Conservation (phyloP, 306 rosid genomes). For the Phaseolus lunatus region DNA sequence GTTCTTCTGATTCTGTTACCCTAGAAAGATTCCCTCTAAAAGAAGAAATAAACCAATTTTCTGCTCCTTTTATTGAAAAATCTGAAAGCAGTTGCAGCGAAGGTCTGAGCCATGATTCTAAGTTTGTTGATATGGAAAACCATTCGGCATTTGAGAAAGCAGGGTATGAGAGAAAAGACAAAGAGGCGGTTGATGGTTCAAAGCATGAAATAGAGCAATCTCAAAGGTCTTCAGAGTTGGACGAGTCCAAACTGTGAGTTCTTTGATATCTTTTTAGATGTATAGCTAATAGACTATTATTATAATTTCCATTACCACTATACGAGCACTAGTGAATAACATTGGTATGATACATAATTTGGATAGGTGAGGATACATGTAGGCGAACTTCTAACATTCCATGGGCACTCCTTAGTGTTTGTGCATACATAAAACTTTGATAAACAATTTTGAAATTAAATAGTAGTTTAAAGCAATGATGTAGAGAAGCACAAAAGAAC, state of each 20-base stretch:
- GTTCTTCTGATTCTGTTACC: conserved; percentile 48
- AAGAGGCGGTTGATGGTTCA: conserved; percentile 43
- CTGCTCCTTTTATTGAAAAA: conserved; percentile 43
- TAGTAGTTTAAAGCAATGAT: conserved; percentile 1
- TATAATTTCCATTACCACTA: conserved; percentile 19
- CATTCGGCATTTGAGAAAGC: conserved; percentile 39
- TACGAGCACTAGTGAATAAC: conserved; percentile 16
- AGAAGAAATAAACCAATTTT: conserved; percentile 45
- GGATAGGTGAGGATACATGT: conserved; percentile 16
- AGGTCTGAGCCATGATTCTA: conserved; percentile 42
- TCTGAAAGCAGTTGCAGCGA: conserved; percentile 41
- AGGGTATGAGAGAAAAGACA: conserved; percentile 38
- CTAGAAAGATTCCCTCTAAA: conserved; percentile 36
- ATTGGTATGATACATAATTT: conserved; percentile 20
- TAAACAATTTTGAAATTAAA: conserved; percentile 19
- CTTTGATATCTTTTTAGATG: conserved; percentile 9
- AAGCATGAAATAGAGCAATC: conserved; percentile 44
- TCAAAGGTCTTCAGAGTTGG: conserved; percentile 44
- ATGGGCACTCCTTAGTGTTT: background rate
- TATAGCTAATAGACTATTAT: conserved; percentile 18
- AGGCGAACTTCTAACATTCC: conserved; percentile 17
- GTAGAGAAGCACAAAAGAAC: conserved; percentile 12
- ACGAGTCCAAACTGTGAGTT: conserved; percentile 58
- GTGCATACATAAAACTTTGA: conserved; percentile 14
- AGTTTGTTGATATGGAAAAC: conserved; percentile 42